Base-by-base conservation (phyloP, 2,329 filamentous ascomycete genomes). In the Stachybotrys chartarum region DNA sequence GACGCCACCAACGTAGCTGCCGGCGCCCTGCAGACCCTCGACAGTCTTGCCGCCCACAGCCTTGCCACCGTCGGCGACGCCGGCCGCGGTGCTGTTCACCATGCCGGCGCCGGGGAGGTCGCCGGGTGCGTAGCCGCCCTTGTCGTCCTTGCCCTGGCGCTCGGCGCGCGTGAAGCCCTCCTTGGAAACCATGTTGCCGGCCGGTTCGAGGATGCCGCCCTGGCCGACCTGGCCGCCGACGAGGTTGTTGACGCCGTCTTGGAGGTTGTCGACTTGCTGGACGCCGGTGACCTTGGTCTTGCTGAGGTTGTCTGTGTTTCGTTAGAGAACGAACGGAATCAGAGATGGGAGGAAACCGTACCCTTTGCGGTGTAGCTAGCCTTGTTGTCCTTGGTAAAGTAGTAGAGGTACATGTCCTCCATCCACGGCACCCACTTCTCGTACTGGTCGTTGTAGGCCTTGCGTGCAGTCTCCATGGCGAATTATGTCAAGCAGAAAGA, bases 371-470 rank as follows among this genome's bases (percentile, higher is more conserved):
- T 76, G 64, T 90, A 90, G 66, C 81, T 86, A 6, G 85, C 81
- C 72, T 91, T 90, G 78, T 91, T 91, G 66, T 90, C 86, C 59
- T 85, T 86, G 63, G 85, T 88, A 70, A 90, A 90, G 77, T 82
- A 90, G 53, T 78, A 77, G 31, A 91, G 78, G 68, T 88, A 89
- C 57, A 83, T 70, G 68, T 91, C 87, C 70, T 91, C 87, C 55
- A 90, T 74, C 87, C 87, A 90, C 1, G 87, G 87, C 67, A 89
- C 80, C 87, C 87, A 91, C 63, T 73, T 78, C 66, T 90, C 86
- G 71, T 90, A 90, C 69, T 90, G 84, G 54, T 80, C 72, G 72
- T 88, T 85, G 76, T 90, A 90, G 52, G 80, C 83, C 55, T 84
- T 70, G 67, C 79, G 82, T 57, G 78, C 69, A 56, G 12, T 62